phyloP scores from a whole-genome alignment of 352 stramenopile species.

The Aphanomyces euteiches region DNA sequence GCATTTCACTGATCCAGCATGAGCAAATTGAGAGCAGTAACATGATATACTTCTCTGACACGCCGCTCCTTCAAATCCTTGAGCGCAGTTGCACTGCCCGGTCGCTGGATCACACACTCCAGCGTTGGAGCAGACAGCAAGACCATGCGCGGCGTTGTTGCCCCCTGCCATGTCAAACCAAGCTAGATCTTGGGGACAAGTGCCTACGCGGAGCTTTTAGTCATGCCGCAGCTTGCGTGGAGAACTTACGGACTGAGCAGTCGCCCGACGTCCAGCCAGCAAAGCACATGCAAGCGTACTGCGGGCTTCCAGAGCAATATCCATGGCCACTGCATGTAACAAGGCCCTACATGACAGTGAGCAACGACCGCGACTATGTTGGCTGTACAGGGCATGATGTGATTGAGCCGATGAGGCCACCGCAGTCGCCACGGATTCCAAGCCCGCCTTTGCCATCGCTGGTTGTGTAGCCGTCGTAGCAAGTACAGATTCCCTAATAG shows the following conservation, averaged over 20 bases:
- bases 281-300: constrained; percentile 68
- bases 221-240: not conserved
- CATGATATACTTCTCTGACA: constrained; percentile 47
- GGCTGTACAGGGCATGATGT: constrained; percentile 45
- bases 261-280: constrained; percentile 57
- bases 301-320: constrained; percentile 60
- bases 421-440: constrained; percentile 70
- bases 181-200: constrained; percentile 49
- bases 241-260: constrained; percentile 53
- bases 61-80: constrained; percentile 59
- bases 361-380: not conserved
- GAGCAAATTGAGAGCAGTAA: not conserved
- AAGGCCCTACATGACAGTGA: constrained; percentile 39
- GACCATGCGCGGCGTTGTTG: constrained; percentile 53
- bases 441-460: constrained; percentile 49
- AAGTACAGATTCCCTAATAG: constrained; percentile 68
- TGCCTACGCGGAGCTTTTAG: not conserved
- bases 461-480: constrained; percentile 77
- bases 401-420: constrained; percentile 46
- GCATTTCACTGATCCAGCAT: constrained; percentile 40
- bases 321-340: constrained; percentile 66
- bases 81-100: constrained; percentile 60
- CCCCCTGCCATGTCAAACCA: constrained; percentile 66
- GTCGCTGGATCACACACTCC: constrained; percentile 58
- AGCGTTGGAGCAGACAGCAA: constrained; percentile 57